Base-by-base conservation (phyloP, 495 filamentous ascomycete species). In the Melanomma pulvis-pyrius region DNA sequence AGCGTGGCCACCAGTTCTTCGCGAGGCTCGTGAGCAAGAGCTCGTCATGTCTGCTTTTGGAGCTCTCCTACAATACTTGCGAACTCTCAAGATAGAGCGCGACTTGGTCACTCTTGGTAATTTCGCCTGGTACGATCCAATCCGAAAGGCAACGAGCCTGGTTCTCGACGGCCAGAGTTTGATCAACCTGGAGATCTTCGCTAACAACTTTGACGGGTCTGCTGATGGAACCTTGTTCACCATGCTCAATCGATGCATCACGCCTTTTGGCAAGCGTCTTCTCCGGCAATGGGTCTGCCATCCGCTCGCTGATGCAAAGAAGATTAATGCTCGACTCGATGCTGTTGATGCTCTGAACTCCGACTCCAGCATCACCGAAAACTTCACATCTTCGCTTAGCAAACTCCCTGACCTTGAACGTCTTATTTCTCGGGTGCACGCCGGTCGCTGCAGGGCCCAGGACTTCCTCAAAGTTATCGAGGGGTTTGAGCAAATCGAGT, bases 231-330 rank as follows among this genome's bases (percentile, higher is more conserved):
- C 94, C 0, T 78, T 99, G 2, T 98, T 97, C 79, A 83, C 83
- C 15, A 85, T 98, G 44, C 82, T 99, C 13, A 98, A 99, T 76
- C 85, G 91, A 25, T 99, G 96, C 75, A 88, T 97, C 61, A 97
- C 96, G 0, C 93, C 96, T 0, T 99, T 98, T 71, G 96, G 93
- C 56, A 99, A 99, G 80, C 88, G 96, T 4, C 90, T 94, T 78
- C 93, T 98, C 77, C 88, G 92, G 41, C 93, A 97, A 76, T 99
- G 96, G 96, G 90, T 98, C 2, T 98, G 94, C 78, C 96, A 98
- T 71, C 96, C 96, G 0, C 82, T 99, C 30, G 89, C 91, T 64
- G 90, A 97, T 78, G 84, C 90, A 21, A 77, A 82, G 22, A 90
- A 87, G 77, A 97, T 98, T 80, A 96, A 98, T 73, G 91, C 94